phyloP scores from a whole-genome alignment of 2,329 filamentous ascomycete species.

The Bipolaris sorokiniana region DNA sequence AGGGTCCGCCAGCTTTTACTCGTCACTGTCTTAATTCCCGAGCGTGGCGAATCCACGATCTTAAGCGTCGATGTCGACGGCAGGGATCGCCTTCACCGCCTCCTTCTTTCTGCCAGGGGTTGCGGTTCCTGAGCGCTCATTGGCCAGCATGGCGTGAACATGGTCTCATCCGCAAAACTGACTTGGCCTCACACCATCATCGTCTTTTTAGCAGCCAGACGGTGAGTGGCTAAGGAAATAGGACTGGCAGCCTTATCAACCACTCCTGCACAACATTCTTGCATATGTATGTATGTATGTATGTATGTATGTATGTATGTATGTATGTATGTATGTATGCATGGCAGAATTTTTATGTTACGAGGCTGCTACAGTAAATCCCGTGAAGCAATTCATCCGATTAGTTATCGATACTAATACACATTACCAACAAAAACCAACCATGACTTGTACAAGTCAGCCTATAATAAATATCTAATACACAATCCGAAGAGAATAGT shows the following conservation, averaged over 20 bases:
- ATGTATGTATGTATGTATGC: not conserved
- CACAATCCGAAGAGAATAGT: not conserved
- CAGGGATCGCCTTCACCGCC: conserved; percentile 23
- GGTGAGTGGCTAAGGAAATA: not conserved
- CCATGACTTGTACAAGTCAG: not conserved
- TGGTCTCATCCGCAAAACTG: conserved; percentile 30
- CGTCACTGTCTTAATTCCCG: not conserved
- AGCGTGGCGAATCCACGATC: conserved; percentile 34
- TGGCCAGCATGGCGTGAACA: conserved; percentile 37
- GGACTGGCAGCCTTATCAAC: not conserved
- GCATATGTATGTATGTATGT: not conserved
- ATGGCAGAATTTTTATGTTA: too few relatives aligned
- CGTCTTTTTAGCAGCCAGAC: not conserved
- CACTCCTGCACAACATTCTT: not conserved
- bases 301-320: not conserved
- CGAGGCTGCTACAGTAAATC: too few relatives aligned
- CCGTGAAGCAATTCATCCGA: too few relatives aligned
- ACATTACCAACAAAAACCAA: conserved; percentile 9
- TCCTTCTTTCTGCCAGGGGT: conserved; percentile 33
- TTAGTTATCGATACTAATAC: not conserved
- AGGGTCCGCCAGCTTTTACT: conserved; percentile 11
- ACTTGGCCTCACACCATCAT: conserved; percentile 3
- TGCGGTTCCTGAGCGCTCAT: conserved; percentile 2
- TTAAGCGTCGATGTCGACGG: conserved; percentile 26
- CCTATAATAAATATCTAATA: too few relatives aligned